A percentile compares a stretch with the other conserved stretches of the same genome.
Conservation (phyloP, 2,329 filamentous ascomycete species). For the Chrysoporthe deuterocubensis region DNA sequence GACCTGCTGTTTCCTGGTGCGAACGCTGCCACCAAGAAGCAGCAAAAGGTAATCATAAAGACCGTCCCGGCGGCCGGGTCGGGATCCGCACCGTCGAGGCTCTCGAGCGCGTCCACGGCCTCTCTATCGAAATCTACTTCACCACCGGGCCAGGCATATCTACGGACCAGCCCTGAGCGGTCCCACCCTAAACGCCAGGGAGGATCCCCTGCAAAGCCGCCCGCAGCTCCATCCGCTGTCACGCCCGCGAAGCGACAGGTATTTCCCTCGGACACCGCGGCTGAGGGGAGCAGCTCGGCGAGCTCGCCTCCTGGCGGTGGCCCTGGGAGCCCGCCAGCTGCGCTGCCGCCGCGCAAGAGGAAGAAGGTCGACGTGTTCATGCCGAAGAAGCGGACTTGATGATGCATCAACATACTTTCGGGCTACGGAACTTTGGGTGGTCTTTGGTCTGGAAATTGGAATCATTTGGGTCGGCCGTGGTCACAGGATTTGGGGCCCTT, state of each 20-base stretch:
- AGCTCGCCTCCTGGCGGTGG: slow-evolving; percentile 23
- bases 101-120: background rate
- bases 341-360: slow-evolving; percentile 42
- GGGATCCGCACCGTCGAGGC: background rate
- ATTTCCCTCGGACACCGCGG: background rate
- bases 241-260: background rate
- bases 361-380: slow-evolving; percentile 56
- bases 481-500: background rate
- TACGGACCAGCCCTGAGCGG: background rate
- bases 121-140: background rate
- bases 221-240: background rate
- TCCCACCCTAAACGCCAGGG: slow-evolving; percentile 30
- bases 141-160: background rate
- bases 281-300: slow-evolving; percentile 15
- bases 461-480: background rate
- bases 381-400: slow-evolving; percentile 44
- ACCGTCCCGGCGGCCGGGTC: background rate
- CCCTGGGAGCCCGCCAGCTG: slow-evolving; percentile 24
- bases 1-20: background rate
- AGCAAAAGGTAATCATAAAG: slow-evolving; percentile 18
- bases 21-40: slow-evolving; percentile 1
- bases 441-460: background rate
- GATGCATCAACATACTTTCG: background rate
- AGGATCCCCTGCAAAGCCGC: slow-evolving; percentile 31
- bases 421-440: background rate